These are phyloP conservation scores for Hysterium pulicare DNA, from an alignment of 2,329 filamentous ascomycete genomes.

Conservation along the genomic window DNA sequence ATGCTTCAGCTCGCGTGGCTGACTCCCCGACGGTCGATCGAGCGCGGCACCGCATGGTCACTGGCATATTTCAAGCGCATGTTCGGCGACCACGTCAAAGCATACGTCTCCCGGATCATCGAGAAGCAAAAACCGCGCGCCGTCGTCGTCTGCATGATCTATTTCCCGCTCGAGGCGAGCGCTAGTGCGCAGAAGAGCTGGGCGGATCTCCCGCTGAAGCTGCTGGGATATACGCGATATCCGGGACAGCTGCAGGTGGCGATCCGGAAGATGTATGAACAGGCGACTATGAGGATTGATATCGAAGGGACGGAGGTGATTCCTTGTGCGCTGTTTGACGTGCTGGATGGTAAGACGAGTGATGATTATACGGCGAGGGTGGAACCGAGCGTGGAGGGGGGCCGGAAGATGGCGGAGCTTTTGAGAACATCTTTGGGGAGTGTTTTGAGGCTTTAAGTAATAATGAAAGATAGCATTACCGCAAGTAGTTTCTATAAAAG, in stretches of 20 bases:
- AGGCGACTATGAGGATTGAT: slow-evolving; percentile 23
- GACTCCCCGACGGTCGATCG: slow-evolving; percentile 19
- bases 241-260: slow-evolving; percentile 31
- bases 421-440: slow-evolving; percentile 14
- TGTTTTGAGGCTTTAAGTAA: too few relatives aligned
- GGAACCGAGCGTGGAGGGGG: slow-evolving; percentile 33
- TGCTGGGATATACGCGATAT: slow-evolving; percentile 27
- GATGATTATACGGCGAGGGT: slow-evolving; percentile 34
- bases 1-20: slow-evolving; percentile 34
- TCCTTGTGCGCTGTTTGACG: slow-evolving; percentile 30
- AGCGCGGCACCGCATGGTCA: slow-evolving; percentile 21
- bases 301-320: slow-evolving; percentile 28
- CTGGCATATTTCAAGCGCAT: slow-evolving; percentile 30
- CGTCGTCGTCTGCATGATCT: slow-evolving; percentile 39
- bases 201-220: slow-evolving; percentile 29
- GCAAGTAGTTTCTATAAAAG: too few relatives aligned
- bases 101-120: slow-evolving; percentile 25
- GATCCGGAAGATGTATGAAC: slow-evolving; percentile 30
- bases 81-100: slow-evolving; percentile 25
- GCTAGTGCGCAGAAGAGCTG: slow-evolving; percentile 26
- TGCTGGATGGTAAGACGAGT: slow-evolving; percentile 26
- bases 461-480: too few relatives aligned
- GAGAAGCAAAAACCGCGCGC: slow-evolving; percentile 29
- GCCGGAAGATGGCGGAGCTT: slow-evolving; percentile 30
- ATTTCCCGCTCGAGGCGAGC: slow-evolving; percentile 31